Percentiles rank a stretch among this genome's conserved stretches.
These are phyloP conservation scores for Debaryomycetaceae sp. DNA, from an alignment of 1,139 yeast species.

Conservation along the genomic window DNA sequence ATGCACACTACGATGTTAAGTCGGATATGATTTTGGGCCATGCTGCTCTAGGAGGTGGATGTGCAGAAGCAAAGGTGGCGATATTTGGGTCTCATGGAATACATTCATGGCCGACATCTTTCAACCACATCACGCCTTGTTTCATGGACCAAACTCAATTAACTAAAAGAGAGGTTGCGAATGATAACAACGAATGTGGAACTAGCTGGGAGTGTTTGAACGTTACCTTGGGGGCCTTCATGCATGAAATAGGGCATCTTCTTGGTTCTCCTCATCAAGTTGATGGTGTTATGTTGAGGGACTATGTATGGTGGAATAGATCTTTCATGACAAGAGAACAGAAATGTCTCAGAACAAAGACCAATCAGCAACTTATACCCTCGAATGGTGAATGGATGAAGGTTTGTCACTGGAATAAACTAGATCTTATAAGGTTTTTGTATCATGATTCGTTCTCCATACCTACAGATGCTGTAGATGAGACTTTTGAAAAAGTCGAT, in stretches of 20 bases:
- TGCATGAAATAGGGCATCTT: conserved; percentile 93
- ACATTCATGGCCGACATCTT: conserved; percentile 81
- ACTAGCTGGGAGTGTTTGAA: conserved; percentile 88
- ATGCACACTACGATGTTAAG: conserved; percentile 74
- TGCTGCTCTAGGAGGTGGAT: conserved; percentile 94
- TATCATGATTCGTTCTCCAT: conserved; percentile 77
- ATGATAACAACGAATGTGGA: conserved; percentile 81
- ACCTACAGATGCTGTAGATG: conserved; percentile 50
- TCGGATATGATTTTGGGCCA: conserved; percentile 69
- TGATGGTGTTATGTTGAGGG: conserved; percentile 86
- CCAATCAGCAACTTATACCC: conserved; percentile 40
- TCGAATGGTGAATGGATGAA: conserved; percentile 55
- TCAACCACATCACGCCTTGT: conserved; percentile 65
- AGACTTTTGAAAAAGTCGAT: conserved; percentile 25
- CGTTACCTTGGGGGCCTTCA: conserved; percentile 86
- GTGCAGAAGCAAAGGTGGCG: conserved; percentile 66
- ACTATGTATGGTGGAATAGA: conserved; percentile 76
- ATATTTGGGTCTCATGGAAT: conserved; percentile 93
- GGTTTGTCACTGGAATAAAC: conserved; percentile 77
- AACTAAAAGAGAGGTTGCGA: conserved; percentile 71
- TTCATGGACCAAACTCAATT: conserved; percentile 71
- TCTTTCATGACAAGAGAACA: conserved; percentile 75
- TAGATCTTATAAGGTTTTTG: conserved; percentile 74
- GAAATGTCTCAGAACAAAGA: conserved; percentile 47
- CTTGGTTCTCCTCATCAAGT: conserved; percentile 93